These are phyloP conservation scores for Ceratobasidium papillatum DNA, from an alignment of 1,284 basidiomycete genomes.

Conservation along the genomic window DNA sequence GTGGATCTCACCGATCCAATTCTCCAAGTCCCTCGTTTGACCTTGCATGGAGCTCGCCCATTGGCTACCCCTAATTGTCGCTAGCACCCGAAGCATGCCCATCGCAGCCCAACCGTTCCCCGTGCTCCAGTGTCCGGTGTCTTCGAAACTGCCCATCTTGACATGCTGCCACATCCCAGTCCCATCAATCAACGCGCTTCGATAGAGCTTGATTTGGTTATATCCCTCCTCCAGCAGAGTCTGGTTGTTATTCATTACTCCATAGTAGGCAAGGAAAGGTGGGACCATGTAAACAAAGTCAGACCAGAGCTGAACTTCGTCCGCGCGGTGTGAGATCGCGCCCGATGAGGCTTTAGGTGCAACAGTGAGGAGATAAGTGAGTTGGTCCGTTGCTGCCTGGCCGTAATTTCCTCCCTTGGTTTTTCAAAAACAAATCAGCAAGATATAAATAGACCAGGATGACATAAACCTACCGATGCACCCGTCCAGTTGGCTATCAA, in stretches of 20 bases:
- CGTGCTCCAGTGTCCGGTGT: conserved; percentile 65
- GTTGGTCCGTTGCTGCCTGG: conserved; percentile 42
- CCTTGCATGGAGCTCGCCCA: conserved; percentile 49
- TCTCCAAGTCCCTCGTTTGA: conserved; percentile 52
- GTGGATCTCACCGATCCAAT: conserved; percentile 60
- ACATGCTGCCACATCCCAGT: conserved; percentile 58
- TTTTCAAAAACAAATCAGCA: not conserved
- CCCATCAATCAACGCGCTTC: conserved; percentile 55
- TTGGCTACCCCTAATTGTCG: conserved; percentile 58
- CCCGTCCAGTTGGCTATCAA: conserved; percentile 26
- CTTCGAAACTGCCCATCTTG: conserved; percentile 53
- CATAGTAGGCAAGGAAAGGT: conserved; percentile 64
- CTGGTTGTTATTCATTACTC: conserved; percentile 56
- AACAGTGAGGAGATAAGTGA: conserved; percentile 52
- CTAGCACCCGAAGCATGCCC: conserved; percentile 59
- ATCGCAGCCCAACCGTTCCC: conserved; percentile 56
- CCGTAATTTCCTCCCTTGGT: conserved; percentile 39
- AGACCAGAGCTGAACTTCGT: conserved; percentile 57
- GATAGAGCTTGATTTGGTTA: conserved; percentile 59
- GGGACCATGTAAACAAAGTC: conserved; percentile 71
- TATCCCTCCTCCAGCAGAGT: conserved; percentile 58
- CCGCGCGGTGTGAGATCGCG: conserved; percentile 62
- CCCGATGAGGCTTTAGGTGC: conserved; percentile 60
- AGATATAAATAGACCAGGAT: conserved; percentile 26
- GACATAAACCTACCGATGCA: conserved; percentile 22